phyloP scores from a whole-genome alignment of 306 rosid species.

The Corylus americana region DNA sequence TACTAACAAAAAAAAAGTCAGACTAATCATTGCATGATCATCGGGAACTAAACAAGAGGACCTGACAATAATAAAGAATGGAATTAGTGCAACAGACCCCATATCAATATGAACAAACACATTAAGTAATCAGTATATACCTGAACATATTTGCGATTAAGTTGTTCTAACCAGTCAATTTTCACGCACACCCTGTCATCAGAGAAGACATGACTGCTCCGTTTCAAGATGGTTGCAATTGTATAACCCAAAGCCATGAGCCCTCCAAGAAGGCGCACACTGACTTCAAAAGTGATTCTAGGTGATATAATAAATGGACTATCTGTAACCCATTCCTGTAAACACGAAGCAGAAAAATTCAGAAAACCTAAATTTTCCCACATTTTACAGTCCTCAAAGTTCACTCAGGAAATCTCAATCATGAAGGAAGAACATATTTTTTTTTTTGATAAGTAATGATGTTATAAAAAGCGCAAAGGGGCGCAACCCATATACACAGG shows the following conservation, averaged over 20 bases:
- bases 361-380: not conserved
- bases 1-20: not conserved
- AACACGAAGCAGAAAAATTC: constrained; percentile 25
- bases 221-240: constrained; percentile 88
- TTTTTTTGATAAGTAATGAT: no score
- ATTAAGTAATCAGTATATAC: constrained; percentile 37
- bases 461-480: no score
- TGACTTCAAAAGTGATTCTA: constrained; percentile 94
- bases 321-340: constrained; percentile 98
- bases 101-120: not conserved
- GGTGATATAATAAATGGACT: constrained; percentile 97
- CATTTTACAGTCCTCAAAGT: constrained; percentile 19
- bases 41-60: constrained; percentile 4
- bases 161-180: constrained; percentile 96
- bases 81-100: not conserved
- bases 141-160: constrained; percentile 91
- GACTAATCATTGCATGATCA: constrained; percentile 15
- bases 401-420: constrained; percentile 11
- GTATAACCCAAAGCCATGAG: constrained; percentile 99
- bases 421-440: constrained; percentile 11
- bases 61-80: not conserved
- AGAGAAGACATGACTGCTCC: constrained; percentile 81
- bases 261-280: constrained; percentile 99
- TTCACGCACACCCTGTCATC: constrained; percentile 80
- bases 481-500: no score